These are phyloP conservation scores for Geranium rotundifolium DNA, from an alignment of 345 rosid species.

Conservation along the genomic window DNA sequence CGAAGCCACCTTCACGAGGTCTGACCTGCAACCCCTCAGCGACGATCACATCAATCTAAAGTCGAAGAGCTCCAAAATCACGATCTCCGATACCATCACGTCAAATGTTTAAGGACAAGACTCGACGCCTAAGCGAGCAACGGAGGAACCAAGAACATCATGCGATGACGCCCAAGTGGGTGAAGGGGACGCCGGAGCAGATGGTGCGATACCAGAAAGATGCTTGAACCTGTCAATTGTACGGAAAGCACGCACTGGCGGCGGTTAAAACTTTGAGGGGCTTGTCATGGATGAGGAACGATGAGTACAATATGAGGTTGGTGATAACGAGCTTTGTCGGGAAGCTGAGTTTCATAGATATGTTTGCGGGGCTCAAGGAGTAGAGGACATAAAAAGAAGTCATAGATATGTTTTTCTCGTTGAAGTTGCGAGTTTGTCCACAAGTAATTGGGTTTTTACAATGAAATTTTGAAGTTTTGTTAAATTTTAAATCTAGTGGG, in stretches of 20 bases:
- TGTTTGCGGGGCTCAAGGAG: constrained; percentile 84
- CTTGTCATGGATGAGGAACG: constrained; percentile 30
- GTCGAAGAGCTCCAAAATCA: constrained; percentile 56
- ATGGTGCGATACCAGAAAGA: constrained; percentile 75
- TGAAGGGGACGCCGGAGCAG: constrained; percentile 76
- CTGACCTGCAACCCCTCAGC: constrained; percentile 79
- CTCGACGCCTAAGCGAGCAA: constrained; percentile 50
- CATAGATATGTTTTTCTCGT: constrained; percentile 70
- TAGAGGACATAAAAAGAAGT: constrained; percentile 78
- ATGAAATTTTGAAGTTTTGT: neutral
- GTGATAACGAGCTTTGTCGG: constrained; percentile 71
- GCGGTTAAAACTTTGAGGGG: constrained; percentile 66
- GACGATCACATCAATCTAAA: constrained; percentile 32
- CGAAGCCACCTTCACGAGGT: constrained; percentile 31
- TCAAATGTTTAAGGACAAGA: constrained; percentile 67
- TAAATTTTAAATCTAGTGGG: neutral
- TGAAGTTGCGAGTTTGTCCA: constrained; percentile 43
- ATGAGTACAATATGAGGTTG: constrained; percentile 46
- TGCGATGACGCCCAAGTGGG: constrained; percentile 73
- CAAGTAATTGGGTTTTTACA: constrained; percentile 24
- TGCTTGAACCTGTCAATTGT: constrained; percentile 57
- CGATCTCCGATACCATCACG: constrained; percentile 81
- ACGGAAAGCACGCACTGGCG: constrained; percentile 77
- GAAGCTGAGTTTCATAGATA: constrained; percentile 66
- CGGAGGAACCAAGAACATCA: constrained; percentile 68